These are phyloP conservation scores for Oryza australiensis DNA, from an alignment of 176 grass and related monocot species.

Conservation along the genomic window DNA sequence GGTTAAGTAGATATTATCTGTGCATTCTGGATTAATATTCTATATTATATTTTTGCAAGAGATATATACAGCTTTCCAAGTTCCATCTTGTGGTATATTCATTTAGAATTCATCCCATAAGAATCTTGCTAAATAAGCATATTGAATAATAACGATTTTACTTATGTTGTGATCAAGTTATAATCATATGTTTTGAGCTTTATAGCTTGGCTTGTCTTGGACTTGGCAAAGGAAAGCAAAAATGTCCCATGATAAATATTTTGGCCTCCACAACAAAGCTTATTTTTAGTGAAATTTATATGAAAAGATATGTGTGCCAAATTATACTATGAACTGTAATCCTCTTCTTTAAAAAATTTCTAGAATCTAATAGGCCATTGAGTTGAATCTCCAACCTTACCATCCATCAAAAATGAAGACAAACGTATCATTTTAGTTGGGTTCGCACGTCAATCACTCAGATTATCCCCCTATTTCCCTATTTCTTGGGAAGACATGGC, in stretches of 20 bases:
- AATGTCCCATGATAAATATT: not conserved
- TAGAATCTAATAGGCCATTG: not conserved
- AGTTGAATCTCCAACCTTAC: not conserved
- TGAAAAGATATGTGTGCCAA: too few species aligned
- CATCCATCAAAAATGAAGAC: not conserved
- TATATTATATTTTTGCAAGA: not conserved
- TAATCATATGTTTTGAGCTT: not conserved
- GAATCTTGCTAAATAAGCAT: not conserved
- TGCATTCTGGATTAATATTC: not conserved
- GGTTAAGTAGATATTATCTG: too few species aligned
- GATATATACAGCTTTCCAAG: not conserved
- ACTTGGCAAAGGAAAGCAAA: not conserved
- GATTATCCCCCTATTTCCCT: too few species aligned
- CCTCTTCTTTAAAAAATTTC: not conserved
- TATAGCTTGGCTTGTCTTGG: not conserved
- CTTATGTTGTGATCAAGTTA: not conserved
- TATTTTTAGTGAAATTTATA: not conserved
- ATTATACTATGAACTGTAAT: not conserved
- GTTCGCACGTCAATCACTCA: too few species aligned
- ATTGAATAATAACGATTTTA: not conserved
- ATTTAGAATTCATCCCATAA: not conserved
- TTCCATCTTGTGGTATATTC: not conserved
- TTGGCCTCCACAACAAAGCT: not conserved
- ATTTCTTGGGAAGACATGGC: too few species aligned
- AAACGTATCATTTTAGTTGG: not conserved